Conservation (phyloP, 2,329 filamentous ascomycete species). For the Beauveria brongniartii region DNA sequence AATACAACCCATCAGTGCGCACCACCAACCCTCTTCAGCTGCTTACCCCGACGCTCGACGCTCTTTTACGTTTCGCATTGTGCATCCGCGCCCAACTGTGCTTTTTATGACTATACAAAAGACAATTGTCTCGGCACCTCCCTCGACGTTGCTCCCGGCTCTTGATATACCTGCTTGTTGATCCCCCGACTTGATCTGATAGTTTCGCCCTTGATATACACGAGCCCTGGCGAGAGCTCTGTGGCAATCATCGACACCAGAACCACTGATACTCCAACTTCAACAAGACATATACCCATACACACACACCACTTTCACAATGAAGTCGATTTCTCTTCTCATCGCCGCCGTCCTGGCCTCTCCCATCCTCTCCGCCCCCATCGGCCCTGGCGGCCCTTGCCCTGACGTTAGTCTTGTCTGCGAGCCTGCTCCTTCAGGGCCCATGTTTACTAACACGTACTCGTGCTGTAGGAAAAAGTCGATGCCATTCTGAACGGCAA, state of each 20-base stretch:
- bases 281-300: not conserved
- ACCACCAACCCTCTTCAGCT: not conserved
- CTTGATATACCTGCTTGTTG: not conserved
- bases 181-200: not conserved
- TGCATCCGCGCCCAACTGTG: not conserved
- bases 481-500: conserved; percentile 39
- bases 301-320: not conserved
- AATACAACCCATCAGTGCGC: not conserved
- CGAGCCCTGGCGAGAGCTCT: not conserved
- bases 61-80: not conserved
- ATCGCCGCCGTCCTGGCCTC: conserved; percentile 13
- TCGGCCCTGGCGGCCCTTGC: conserved; percentile 27
- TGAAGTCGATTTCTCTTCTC: conserved; percentile 18
- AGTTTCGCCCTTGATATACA: no score
- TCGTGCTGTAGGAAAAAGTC: conserved; percentile 21
- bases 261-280: not conserved
- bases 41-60: not conserved
- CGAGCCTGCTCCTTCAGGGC: not conserved
- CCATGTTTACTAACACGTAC: not conserved
- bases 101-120: not conserved
- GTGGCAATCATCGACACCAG: not conserved
- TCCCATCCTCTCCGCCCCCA: conserved; percentile 14
- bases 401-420: conserved; percentile 20
- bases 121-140: not conserved
- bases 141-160: not conserved